phyloP scores from a whole-genome alignment of 768 basidiomycete genomes.

The Russula lepida region DNA sequence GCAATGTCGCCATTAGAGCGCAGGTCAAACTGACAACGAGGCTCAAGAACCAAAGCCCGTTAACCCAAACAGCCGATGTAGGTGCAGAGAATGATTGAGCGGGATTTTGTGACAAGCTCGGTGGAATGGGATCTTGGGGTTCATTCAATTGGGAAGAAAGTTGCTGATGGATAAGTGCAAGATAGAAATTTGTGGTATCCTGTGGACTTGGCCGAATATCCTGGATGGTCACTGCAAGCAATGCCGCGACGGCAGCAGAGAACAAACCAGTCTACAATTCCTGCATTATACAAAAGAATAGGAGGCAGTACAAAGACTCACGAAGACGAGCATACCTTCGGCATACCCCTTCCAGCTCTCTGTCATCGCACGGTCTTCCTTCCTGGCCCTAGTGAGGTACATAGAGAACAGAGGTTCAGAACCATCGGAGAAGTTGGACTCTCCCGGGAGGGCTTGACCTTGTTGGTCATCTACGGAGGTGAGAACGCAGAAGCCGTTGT shows the following conservation, averaged over 20 bases:
- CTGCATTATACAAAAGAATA: neutral
- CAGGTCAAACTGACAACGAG: slow-evolving; percentile 34
- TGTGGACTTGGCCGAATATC: slow-evolving; percentile 1
- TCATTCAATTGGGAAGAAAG: neutral
- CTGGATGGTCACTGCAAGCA: slow-evolving; percentile 5
- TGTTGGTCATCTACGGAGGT: too few species aligned
- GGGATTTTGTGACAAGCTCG: neutral
- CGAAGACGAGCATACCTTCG: slow-evolving; percentile 2
- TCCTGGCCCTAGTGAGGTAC: neutral
- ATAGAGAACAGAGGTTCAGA: slow-evolving; percentile 1
- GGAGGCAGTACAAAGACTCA: neutral
- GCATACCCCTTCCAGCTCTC: slow-evolving; percentile 5
- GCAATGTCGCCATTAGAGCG: slow-evolving; percentile 38
- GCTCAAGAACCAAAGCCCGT: slow-evolving; percentile 36
- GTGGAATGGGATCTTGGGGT: neutral
- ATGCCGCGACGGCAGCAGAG: slow-evolving; percentile 13
- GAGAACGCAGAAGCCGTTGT: too few species aligned
- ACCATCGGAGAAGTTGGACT: neutral
- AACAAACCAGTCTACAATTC: slow-evolving; percentile 15
- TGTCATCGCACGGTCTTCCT: neutral
- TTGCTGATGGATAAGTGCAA: slow-evolving; percentile 5
- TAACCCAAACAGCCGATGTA: slow-evolving; percentile 31
- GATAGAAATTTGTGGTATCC: neutral
- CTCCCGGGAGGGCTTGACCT: neutral
- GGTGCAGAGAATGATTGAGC: slow-evolving; percentile 21